phyloP scores from a whole-genome alignment of 164 flowering plant genomes.

The Nelumbo lutea region DNA sequence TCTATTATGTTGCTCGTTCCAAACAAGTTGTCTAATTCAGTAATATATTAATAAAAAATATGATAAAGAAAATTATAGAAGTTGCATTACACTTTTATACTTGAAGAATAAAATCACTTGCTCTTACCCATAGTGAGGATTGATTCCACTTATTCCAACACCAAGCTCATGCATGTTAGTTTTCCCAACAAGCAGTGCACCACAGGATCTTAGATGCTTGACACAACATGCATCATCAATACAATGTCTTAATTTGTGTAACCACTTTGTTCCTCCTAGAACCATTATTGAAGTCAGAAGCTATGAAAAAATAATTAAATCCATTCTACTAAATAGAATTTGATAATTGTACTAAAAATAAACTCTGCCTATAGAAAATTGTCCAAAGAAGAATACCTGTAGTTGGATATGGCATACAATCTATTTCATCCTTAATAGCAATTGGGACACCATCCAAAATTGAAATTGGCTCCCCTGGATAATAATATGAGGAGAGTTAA shows the following conservation, averaged over 20 bases:
- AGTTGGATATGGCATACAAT: conserved; percentile 89
- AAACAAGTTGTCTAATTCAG: not conserved
- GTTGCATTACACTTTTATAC: not conserved
- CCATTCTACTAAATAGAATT: not conserved
- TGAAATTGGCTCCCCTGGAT: conserved; percentile 68
- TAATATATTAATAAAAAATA: not conserved
- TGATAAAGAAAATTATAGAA: too few species aligned
- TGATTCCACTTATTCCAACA: conserved; percentile 85
- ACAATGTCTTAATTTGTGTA: conserved; percentile 71
- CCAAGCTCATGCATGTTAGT: conserved; percentile 99
- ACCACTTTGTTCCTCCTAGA: conserved; percentile 89
- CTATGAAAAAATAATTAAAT: not conserved
- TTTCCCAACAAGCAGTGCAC: conserved; percentile 84
- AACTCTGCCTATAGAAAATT: not conserved
- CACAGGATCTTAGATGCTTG: conserved; percentile 62
- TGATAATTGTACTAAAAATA: too few species aligned
- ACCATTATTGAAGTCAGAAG: not conserved
- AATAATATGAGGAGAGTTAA: conserved; percentile 2
- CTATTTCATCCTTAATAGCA: conserved; percentile 94
- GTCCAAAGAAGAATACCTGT: conserved; percentile 46
- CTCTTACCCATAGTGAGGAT: conserved; percentile 92
- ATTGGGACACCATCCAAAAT: conserved; percentile 81
- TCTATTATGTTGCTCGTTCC: not conserved
- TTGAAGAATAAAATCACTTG: not conserved
- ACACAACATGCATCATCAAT: conserved; percentile 74